phyloP scores from a whole-genome alignment of 768 basidiomycete species.

The Termitomyces sp. region DNA sequence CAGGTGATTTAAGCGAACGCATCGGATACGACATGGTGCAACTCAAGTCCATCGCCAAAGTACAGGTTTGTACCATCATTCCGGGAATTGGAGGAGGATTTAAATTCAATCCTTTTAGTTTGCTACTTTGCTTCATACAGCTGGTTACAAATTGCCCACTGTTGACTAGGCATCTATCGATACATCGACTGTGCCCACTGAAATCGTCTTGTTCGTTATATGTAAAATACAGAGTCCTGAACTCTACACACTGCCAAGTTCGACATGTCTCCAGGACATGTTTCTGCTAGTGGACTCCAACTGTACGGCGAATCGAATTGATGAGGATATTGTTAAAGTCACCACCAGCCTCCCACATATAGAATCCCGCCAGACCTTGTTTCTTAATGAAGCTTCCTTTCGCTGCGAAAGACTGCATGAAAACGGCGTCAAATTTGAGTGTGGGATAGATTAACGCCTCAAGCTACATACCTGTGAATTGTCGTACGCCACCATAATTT shows the following conservation, averaged over 20 bases:
- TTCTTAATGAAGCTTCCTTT: conserved; percentile 57
- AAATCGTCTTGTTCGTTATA: background rate
- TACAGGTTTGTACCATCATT: conserved; percentile 49
- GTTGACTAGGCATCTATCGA: background rate
- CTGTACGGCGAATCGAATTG: conserved; percentile 32
- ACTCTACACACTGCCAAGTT: background rate
- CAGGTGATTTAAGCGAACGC: conserved; percentile 75
- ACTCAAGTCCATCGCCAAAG: conserved; percentile 79
- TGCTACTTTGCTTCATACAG: conserved; percentile 63
- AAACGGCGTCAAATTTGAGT: background rate
- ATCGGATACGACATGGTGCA: conserved; percentile 82
- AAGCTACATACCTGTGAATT: conserved; percentile 29
- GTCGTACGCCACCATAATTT: conserved; percentile 47
- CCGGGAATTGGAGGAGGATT: background rate
- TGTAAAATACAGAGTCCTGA: background rate
- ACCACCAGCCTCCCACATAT: conserved; percentile 71
- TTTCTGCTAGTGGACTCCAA: conserved; percentile 15
- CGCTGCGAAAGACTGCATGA: conserved; percentile 32
- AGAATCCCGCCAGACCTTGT: conserved; percentile 52
- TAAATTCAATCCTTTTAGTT: conserved; percentile 36
- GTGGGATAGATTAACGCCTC: background rate
- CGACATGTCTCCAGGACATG: background rate
- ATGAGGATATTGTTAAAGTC: conserved; percentile 47
- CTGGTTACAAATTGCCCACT: conserved; percentile 44
- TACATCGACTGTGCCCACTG: background rate